These are phyloP conservation scores for Nemania diffusa DNA, from an alignment of 2,329 filamentous ascomycete species.

Conservation along the genomic window DNA sequence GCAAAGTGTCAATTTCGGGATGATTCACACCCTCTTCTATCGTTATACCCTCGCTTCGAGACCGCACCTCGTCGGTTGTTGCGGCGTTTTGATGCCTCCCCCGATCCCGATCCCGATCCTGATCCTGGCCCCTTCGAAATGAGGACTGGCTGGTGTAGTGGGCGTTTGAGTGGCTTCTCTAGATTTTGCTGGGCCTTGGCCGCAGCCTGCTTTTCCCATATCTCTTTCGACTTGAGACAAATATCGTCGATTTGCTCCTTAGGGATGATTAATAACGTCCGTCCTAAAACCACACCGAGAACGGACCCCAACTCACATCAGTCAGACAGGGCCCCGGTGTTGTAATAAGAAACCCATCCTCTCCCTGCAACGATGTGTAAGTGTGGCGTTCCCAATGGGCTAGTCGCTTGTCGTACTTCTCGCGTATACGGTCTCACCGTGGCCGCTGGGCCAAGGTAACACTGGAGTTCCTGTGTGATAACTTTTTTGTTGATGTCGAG, in stretches of 20 bases:
- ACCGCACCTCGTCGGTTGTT: conserved; percentile 50
- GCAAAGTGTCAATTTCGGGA: conserved; percentile 42
- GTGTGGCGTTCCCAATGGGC: conserved; percentile 36
- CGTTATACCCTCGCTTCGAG: conserved; percentile 47
- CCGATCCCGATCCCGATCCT: conserved; percentile 41
- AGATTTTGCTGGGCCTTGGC: conserved; percentile 59
- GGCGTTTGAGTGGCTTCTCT: conserved; percentile 64
- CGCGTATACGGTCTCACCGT: conserved; percentile 67
- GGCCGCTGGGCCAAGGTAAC: conserved; percentile 67
- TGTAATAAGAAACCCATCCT: conserved; percentile 70
- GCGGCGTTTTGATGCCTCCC: conserved; percentile 50
- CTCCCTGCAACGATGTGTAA: conserved; percentile 57
- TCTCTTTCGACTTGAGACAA: conserved; percentile 66
- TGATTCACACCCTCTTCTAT: conserved; percentile 45
- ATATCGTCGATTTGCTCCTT: conserved; percentile 73
- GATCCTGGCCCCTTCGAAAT: conserved; percentile 54
- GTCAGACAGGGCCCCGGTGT: conserved; percentile 67
- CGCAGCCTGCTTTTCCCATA: conserved; percentile 67
- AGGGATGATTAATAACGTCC: conserved; percentile 31
- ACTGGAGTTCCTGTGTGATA: conserved; percentile 68
- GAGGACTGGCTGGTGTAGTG: conserved; percentile 65
- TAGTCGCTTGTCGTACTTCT: conserved; percentile 56
- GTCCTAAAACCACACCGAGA: conserved; percentile 21
- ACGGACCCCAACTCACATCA: conserved; percentile 59
- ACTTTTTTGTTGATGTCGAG: conserved; percentile 69